Evolutionary conservation across 495 filamentous ascomycete genomes (phyloP), one percentile per base, ranked within the genome.

Genomic region (Terfezia boudieri): DNA sequence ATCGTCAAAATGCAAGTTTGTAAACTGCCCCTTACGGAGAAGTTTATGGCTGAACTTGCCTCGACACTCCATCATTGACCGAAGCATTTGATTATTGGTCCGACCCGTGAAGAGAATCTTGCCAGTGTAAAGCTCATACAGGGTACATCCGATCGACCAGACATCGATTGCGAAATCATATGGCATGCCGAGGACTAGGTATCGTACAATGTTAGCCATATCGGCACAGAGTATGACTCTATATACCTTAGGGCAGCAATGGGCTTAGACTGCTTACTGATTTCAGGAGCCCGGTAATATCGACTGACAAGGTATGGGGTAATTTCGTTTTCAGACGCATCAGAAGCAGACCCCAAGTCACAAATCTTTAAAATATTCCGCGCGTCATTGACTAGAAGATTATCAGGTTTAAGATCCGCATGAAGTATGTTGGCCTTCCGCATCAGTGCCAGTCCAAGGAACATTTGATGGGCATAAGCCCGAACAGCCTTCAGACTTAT

Each of bases 41-140:
- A 94, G 70, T 69, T 93, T 94, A 41, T 79, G 78, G 55, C 81
- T 85, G 62, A 94, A 82, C 67, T 88, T 93, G 67, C 92, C 90
- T 43, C 92, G 81, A 60, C 87, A 89, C 64, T 96, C 92, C 81
- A 94, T 90, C 61, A 98, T 90, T 12, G 83, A 81, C 54, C 82
- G 80, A 12, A 98, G 75, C 90, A 96, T 96, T 66, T 93, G 86
- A 64, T 98, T 96, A 72, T 98, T 98, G 70, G 84, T 87, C 54
- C 83, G 79, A 49, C 92, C 90, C 2, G 82, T 85, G 69, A 98
- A 98, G 46, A 98, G 73, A 56, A 98, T 95, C 68, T 94, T 94
- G 56, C 92, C 89, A 0, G 92, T 95, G 72, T 88, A 95, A 35
- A 98, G 73, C 68, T 98, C 90, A 67, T 89, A 98, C 26, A 98